Percentiles rank a stretch among this genome's conserved stretches.
phyloP scores from a whole-genome alignment of 2,329 filamentous ascomycete genomes.

The Diplodia intermedia region DNA sequence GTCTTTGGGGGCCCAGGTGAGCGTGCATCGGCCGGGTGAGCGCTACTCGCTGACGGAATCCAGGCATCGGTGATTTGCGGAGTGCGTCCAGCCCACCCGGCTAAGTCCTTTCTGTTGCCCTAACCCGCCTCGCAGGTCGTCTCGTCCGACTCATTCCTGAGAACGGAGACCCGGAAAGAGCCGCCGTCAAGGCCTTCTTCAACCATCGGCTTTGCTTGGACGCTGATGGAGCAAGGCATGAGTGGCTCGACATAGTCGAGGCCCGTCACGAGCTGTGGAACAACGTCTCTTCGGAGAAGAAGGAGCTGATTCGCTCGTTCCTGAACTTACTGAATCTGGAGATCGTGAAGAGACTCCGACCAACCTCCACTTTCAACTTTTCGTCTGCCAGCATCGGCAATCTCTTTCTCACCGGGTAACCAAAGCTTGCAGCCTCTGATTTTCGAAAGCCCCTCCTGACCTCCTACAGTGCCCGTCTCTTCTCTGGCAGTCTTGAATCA shows the following conservation, averaged over 20 bases:
- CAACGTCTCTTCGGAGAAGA: conserved; percentile 57
- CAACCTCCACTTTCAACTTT: conserved; percentile 58
- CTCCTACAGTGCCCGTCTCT: conserved; percentile 69
- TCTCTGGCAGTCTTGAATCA: conserved; percentile 90
- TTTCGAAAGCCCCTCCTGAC: conserved; percentile 64
- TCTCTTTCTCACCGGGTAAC: conserved; percentile 59
- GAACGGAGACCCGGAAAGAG: conserved; percentile 61
- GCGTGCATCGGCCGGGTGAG: conserved; percentile 39
- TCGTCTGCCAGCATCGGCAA: conserved; percentile 60
- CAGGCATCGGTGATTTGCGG: conserved; percentile 74
- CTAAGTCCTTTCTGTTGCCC: conserved; percentile 19
- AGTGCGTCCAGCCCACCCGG: conserved; percentile 59
- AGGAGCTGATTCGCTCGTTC: conserved; percentile 59
- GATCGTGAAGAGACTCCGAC: conserved; percentile 56
- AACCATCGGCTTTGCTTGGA: conserved; percentile 79
- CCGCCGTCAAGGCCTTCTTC: conserved; percentile 81
- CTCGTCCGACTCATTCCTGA: conserved; percentile 87
- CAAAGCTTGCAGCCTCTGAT: background rate
- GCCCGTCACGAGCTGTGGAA: conserved; percentile 78
- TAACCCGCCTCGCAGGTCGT: conserved; percentile 65
- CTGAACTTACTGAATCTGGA: conserved; percentile 59
- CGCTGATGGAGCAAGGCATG: conserved; percentile 67
- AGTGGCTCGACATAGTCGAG: conserved; percentile 91
- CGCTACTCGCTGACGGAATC: conserved; percentile 24
- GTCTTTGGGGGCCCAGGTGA: conserved; percentile 92